Base-by-base conservation (phyloP, 495 filamentous ascomycete genomes). In the Aspergillus leporis region DNA sequence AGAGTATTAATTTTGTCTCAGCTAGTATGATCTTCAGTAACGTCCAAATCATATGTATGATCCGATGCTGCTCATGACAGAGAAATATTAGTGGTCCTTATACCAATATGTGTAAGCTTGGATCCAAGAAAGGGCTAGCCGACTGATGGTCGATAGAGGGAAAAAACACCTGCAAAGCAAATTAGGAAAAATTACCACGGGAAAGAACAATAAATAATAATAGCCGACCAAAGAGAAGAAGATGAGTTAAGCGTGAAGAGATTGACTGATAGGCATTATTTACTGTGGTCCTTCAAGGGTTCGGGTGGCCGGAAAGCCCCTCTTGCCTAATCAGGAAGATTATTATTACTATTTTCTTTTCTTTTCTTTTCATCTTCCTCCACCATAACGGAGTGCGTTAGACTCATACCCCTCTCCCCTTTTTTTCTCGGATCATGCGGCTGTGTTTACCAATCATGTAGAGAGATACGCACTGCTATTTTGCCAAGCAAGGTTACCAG, bases 401-500 rank as follows among this genome's bases (percentile, higher is more conserved):
- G 25, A 19, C 41, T 16, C 40, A 19, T 58, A 52, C 49, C 28
- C 56, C 40, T 53, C 38, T 56, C 40, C 45, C 51, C 30, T 32
- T 16, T 48, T 32, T 63, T 21, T 32, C 34, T 46, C 56, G 50
- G 58, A 53, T 56, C 16, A 22, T 61, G 66, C 61, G 61, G 61
- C 63, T 64, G 61, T 69, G 66, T 66, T 62, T 64, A 48, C 61
- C 63, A 62, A 61, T 64, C 66, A 66, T 47, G 56, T 53, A 45
- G 58, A 61, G 61, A 58, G 66, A 70, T 61, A 65, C 70, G 67
- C 69, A 70, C 67, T 66, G 69, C 66, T 64, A 52, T 54, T 59
- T 69, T 58, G 69, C 67, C 67, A 70, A 72, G 64, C 61, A 59
- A 64, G 64, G 58, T 61, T 67, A 68, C 70, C 69, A 68, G 61